Base-by-base conservation (phyloP, 352 stramenopile species). In the Phytopythium vexans region DNA sequence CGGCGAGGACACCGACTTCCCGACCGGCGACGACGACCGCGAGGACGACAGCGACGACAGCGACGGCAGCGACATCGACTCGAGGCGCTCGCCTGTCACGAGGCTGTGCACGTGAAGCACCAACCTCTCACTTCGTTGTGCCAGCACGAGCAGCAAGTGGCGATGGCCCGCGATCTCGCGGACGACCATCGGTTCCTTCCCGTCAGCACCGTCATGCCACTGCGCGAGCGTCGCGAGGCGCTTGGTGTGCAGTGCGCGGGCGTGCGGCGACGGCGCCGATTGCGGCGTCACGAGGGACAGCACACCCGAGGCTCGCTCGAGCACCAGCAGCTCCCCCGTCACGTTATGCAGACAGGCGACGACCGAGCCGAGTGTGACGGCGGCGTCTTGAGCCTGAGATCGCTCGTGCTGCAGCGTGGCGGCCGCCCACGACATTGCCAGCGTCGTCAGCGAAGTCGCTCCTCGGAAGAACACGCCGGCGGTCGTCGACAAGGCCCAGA, bases 311-410 rank as follows among this genome's bases (percentile, higher is more conserved):
- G 46, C 34, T 1, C 63, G 64, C 6, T 71, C 52, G 0, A 94
- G 16, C 36, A 86, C 58, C 27, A 94, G 42, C 6, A 94, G 64
- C 52, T 92, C 83, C 6, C 86, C 82, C n/a, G 86, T 95, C 40
- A 92, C 66, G 41, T 66, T 85, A 41, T 94, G 86, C 3, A 86
- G 35, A 45, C 75, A 89, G 0, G 58, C 56, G 1, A 33, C 49
- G 15, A 62, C 51, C 7, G 60, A 54, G 7, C 37, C 43, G 34
- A 16, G 8, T 6, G 33, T 38, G 14, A 2, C 21, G 40, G 5
- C 34, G 12, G 52, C 47, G 27, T 49, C 41, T 14, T 40, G 33
- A 4, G 44, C 43, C 0, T 78, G 58, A 50, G 70, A 33, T 1
- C 48, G 12, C 9, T 47, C 16, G 8, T 36, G 15, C 10, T 6